A percentile compares a stretch with the other conserved stretches of the same genome.
Conservation (phyloP, 495 filamentous ascomycete genomes). For the Podospora appendiculata region DNA sequence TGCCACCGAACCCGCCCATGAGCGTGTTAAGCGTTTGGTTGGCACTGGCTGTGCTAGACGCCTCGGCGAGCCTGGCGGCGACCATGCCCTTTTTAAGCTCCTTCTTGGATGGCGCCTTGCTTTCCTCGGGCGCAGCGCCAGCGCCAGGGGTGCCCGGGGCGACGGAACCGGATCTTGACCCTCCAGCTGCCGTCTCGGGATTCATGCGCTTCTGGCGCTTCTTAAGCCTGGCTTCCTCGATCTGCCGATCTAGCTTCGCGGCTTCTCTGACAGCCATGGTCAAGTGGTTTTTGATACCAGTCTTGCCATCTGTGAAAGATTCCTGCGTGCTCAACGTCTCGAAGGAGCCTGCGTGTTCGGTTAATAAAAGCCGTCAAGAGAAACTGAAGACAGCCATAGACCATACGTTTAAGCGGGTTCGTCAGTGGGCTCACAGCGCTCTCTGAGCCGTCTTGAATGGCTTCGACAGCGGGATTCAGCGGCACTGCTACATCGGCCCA, state of each 20-base stretch:
- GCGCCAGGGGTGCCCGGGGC: constrained; percentile 44
- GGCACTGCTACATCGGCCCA: constrained; percentile 11
- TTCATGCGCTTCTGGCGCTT: constrained; percentile 43
- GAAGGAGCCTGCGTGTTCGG: constrained; percentile 12
- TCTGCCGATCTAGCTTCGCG: constrained; percentile 33
- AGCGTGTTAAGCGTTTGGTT: constrained; percentile 49
- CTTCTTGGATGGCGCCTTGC: constrained; percentile 46
- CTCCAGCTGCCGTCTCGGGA: constrained; percentile 24
- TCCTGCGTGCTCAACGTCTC: constrained; percentile 3
- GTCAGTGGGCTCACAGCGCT: constrained; percentile 40
- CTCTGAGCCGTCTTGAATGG: constrained; percentile 39
- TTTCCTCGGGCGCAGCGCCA: constrained; percentile 35
- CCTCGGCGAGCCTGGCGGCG: constrained; percentile 43
- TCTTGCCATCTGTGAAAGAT: not conserved
- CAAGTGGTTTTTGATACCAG: constrained; percentile 16
- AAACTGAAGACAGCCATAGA: not conserved
- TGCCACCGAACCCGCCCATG: constrained; percentile 43
- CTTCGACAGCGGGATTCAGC: constrained; percentile 3
- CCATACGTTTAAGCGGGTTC: constrained; percentile 56
- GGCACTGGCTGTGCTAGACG: constrained; percentile 45
- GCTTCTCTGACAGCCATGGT: constrained; percentile 27
- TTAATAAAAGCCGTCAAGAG: constrained; percentile 6
- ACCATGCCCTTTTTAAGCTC: constrained; percentile 52
- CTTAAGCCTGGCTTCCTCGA: constrained; percentile 39
- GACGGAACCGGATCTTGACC: constrained; percentile 35